phyloP scores from a whole-genome alignment of 2,329 filamentous ascomycete genomes.

The Penicillium glabrum region DNA sequence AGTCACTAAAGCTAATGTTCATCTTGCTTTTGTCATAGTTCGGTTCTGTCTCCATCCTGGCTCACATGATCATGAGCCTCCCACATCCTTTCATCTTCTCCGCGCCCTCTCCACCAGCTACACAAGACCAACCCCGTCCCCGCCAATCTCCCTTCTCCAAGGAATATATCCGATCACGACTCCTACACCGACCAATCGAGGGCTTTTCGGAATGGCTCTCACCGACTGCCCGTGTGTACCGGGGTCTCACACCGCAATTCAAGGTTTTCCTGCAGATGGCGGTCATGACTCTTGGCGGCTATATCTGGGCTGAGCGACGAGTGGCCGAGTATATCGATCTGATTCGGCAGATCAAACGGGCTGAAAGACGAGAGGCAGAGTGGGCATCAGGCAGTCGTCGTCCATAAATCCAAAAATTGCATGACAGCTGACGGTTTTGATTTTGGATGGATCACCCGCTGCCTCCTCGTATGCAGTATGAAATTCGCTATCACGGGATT shows the following conservation, averaged over 20 bases:
- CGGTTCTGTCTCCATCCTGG: constrained; percentile 47
- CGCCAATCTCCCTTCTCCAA: constrained; percentile 29
- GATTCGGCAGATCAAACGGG: constrained; percentile 41
- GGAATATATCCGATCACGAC: constrained; percentile 29
- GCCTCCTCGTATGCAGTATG: background rate
- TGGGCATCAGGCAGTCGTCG: constrained; percentile 3
- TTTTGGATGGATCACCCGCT: background rate
- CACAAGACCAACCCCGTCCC: constrained; percentile 19
- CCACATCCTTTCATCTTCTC: constrained; percentile 45
- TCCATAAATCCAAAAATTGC: background rate
- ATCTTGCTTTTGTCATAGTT: constrained; percentile 30
- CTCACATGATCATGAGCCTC: constrained; percentile 46
- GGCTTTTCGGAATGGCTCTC: constrained; percentile 51
- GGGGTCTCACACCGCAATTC: constrained; percentile 50
- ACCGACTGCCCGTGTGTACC: constrained; percentile 44
- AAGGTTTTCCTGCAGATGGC: constrained; percentile 51
- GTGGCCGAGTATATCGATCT: constrained; percentile 48
- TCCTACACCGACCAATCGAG: constrained; percentile 45
- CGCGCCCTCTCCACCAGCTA: constrained; percentile 26
- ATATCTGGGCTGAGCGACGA: constrained; percentile 49
- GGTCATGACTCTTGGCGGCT: constrained; percentile 49
- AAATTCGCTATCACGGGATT: background rate
- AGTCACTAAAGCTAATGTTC: background rate
- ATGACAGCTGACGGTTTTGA: background rate
- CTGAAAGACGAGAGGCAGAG: constrained; percentile 38